Percentiles rank a stretch among this genome's conserved stretches.
Evolutionary conservation across 2,329 filamentous ascomycete genomes (phyloP).

Genomic region (Apiospora phragmitis): DNA sequence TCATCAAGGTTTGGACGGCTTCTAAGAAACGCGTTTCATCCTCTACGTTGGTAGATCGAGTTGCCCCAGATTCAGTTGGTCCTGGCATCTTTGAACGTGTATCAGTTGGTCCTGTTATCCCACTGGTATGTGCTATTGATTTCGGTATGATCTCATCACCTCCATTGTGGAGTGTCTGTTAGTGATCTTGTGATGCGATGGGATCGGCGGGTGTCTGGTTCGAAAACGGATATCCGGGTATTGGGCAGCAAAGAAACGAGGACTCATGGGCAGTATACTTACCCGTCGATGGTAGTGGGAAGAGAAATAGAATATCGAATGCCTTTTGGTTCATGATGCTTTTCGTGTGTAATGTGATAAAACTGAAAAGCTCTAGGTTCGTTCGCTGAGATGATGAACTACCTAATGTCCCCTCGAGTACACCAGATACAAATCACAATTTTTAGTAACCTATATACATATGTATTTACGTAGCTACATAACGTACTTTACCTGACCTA

Average conservation of each 20-base stretch:
- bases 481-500: neutral
- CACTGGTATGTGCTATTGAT: neutral
- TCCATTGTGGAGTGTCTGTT: neutral
- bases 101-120: neutral
- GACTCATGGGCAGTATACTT: neutral
- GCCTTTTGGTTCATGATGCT: neutral
- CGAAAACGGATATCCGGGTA: neutral
- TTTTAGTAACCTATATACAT: neutral
- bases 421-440: neutral
- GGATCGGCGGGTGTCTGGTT: neutral
- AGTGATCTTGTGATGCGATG: neutral
- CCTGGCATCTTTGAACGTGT: neutral
- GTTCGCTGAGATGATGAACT: neutral
- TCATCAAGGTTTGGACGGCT: neutral
- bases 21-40: neutral
- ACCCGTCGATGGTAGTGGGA: neutral
- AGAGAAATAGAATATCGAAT: neutral
- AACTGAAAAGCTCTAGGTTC: neutral
- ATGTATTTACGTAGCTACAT: too few relatives aligned
- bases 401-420: too few relatives aligned
- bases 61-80: neutral
- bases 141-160: neutral
- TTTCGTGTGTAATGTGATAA: neutral
- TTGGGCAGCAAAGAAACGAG: too few relatives aligned
- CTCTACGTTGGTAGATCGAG: neutral